A percentile compares a stretch with the other conserved stretches of the same genome.
phyloP scores from a whole-genome alignment of 805 yeast genomes.

The Hanseniaspora pseudoguilliermondii region DNA sequence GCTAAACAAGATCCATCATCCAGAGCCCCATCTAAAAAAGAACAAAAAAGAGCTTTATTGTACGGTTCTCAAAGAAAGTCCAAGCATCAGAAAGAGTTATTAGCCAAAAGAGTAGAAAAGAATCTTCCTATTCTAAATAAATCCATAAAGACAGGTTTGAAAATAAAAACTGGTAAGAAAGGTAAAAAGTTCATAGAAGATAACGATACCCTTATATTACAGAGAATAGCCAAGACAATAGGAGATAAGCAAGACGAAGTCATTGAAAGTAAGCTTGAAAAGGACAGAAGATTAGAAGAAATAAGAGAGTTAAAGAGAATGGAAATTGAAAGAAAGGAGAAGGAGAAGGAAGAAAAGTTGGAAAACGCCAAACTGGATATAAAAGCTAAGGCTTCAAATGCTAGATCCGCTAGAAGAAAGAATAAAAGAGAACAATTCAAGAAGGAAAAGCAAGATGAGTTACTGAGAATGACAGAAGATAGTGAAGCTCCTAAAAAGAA shows the following conservation, averaged over 20 bases:
- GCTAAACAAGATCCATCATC: conserved; percentile 47
- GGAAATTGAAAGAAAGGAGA: conserved; percentile 78
- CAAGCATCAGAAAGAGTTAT: conserved; percentile 19
- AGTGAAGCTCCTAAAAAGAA: conserved; percentile 6
- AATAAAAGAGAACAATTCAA: conserved; percentile 22
- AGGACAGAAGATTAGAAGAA: conserved; percentile 77
- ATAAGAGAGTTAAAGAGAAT: conserved; percentile 73
- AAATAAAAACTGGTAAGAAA: conserved; percentile 67
- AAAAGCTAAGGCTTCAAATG: conserved; percentile 56
- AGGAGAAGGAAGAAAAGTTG: conserved; percentile 50
- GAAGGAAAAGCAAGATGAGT: conserved; percentile 10
- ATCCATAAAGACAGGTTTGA: conserved; percentile 76
- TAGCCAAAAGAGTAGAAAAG: conserved; percentile 48
- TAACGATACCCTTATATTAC: conserved; percentile 47
- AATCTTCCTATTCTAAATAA: conserved; percentile 74
- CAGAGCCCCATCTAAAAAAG: conserved; percentile 43
- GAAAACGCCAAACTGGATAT: conserved; percentile 70
- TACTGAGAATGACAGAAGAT: background rate
- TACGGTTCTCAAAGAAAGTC: conserved; percentile 51
- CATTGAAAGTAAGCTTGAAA: conserved; percentile 81
- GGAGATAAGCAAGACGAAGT: conserved; percentile 68
- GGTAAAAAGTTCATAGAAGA: conserved; percentile 71
- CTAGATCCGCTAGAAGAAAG: conserved; percentile 59
- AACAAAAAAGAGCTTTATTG: conserved; percentile 48
- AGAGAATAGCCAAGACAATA: conserved; percentile 63